Base-by-base conservation (phyloP, 2,329 filamentous ascomycete species). In the Podosphaera leucotricha region DNA sequence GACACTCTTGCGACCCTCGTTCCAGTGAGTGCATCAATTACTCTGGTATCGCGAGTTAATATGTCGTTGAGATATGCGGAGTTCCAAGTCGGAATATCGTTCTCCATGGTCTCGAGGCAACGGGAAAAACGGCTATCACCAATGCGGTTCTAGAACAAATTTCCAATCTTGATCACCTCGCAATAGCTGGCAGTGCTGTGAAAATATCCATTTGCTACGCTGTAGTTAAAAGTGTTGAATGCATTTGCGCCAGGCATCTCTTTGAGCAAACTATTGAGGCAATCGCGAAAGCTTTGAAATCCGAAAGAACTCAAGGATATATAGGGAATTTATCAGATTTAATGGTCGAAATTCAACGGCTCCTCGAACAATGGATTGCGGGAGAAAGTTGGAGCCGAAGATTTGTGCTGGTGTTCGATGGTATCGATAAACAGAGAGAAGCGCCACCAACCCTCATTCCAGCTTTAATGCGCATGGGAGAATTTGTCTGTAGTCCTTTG, bases 361-460 rank as follows among this genome's bases (percentile, higher is more conserved):
- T 83, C 60, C 60, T 86, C 21, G 49, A 51, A 38, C 43, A 33
- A 6, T 53, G 52, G 53, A 50, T 41, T 36, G 28, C 44, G 13
- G 47, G 47, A 36, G 35, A 52, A 56, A 18, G 45, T 45, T 36
- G 35, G 22, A 46, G 53, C 56, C 40, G 65, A 64, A 50, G 77
- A 50, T 85, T 93, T 53, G 75, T 87, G 7, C 61, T 95, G 46
- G 81, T 94, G 10, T 70, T 95, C 49, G 90, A 95, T 63, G 82
- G 75, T 10, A 77, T 95, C 46, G 87, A 95, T 59, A 72, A 70
- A 49, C 81, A 93, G 59, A 70, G 79, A 54, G 87, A 95, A 55
- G 75, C 80, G 5, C 74, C 80, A 5, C 69, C 75, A 2, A 92
- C 83, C 1, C 62, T 95, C 13, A 63, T 93, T 3, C 77, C 86